These are phyloP conservation scores for Thalassiosira oceanica DNA, from an alignment of 352 stramenopile genomes.

Conservation along the genomic window DNA sequence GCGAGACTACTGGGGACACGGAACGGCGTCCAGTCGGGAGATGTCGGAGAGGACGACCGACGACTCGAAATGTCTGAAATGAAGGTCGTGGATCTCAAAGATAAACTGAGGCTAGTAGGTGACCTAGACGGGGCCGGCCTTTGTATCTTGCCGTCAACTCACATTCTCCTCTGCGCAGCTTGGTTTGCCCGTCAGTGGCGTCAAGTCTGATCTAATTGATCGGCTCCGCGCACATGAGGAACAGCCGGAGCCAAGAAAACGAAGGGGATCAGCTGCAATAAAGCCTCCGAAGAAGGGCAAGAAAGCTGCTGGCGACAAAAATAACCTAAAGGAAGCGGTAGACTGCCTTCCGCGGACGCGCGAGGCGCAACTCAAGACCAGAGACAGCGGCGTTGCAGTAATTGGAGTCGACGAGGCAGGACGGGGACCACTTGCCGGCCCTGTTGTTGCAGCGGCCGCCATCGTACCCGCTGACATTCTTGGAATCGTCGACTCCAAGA, in stretches of 20 bases:
- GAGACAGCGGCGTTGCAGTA: slow-evolving; percentile 45
- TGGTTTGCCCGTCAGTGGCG: slow-evolving; percentile 22
- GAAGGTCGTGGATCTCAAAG: no score
- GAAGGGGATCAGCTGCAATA: neutral
- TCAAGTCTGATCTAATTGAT: slow-evolving; percentile 25
- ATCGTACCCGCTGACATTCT: slow-evolving; percentile 77
- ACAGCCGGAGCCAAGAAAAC: neutral
- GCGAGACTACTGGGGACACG: no score
- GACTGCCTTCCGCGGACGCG: slow-evolving; percentile 29
- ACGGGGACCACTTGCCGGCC: slow-evolving; percentile 89
- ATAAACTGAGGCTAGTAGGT: no score
- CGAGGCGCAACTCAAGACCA: slow-evolving; percentile 24
- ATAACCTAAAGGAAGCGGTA: neutral
- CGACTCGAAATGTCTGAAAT: no score
- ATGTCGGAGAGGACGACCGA: no score
- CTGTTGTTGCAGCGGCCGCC: slow-evolving; percentile 80
- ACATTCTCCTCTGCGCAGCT: no score
- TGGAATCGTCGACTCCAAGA: slow-evolving; percentile 93
- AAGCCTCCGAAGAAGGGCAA: neutral
- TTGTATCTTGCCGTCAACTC: no score
- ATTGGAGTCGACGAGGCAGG: slow-evolving; percentile 96
- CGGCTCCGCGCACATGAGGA: slow-evolving; percentile 10
- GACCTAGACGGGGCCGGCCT: no score
- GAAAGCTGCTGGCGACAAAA: slow-evolving; percentile 12
- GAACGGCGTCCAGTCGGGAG: no score